These are phyloP conservation scores for Diplotaxis tenuifolia DNA, from an alignment of 345 rosid species.

Conservation along the genomic window DNA sequence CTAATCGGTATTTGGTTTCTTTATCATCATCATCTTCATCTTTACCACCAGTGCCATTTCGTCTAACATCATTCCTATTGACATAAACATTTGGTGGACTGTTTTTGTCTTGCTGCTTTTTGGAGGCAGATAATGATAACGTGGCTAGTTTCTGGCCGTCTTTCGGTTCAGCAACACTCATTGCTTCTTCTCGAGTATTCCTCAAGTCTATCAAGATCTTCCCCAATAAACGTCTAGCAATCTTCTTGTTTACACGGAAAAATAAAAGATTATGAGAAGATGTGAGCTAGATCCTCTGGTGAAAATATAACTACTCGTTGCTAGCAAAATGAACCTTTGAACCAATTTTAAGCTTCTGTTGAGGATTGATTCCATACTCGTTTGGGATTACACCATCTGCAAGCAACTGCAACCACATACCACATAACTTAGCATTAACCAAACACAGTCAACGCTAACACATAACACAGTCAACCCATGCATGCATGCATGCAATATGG, in stretches of 20 bases:
- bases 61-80: constrained; percentile 58
- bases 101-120: constrained; percentile 48
- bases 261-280: background rate
- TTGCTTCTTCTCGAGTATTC: constrained; percentile 97
- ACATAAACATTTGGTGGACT: constrained; percentile 47
- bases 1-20: constrained; percentile 94
- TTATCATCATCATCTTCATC: constrained; percentile 87
- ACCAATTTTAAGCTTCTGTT: constrained; percentile 93
- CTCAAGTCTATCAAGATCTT: constrained; percentile 93
- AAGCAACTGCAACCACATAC: constrained; percentile 62
- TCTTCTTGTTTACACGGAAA: constrained; percentile 36
- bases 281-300: constrained; percentile 1
- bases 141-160: constrained; percentile 54
- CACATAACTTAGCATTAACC: constrained; percentile 20
- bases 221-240: constrained; percentile 98
- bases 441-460: background rate
- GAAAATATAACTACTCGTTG: constrained; percentile 3
- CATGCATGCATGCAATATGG: too few relatives aligned
- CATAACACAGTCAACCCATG: background rate
- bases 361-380: constrained; percentile 96
- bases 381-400: constrained; percentile 99
- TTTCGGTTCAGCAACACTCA: constrained; percentile 78
- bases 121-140: constrained; percentile 35
- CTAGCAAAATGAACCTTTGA: constrained; percentile 54
- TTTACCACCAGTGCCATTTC: constrained; percentile 66